Base-by-base conservation (phyloP, 139 green algal genomes). In the Chlorella sp. region DNA sequence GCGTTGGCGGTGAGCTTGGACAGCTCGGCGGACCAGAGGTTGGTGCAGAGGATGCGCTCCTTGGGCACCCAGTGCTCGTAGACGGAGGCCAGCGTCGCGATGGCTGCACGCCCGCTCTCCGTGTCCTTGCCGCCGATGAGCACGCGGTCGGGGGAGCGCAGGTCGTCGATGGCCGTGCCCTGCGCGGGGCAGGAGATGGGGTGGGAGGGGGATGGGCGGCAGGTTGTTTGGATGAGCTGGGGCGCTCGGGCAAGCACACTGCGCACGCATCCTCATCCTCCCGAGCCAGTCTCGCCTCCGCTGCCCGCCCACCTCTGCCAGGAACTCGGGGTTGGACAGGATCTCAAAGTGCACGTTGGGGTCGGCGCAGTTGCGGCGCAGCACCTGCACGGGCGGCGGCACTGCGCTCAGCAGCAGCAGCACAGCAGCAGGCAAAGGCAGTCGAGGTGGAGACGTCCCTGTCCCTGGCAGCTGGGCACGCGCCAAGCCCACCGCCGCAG, bases 1-100 rank as follows among this genome's bases (percentile, higher is more conserved):
- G 96, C 96, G 75, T 98, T 99, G 77, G 96, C 96, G 4, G 94
- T 95, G 21, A 99, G 87, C 93, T 99, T 99, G 50, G 95, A 94
- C 45, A 99, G 91, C 92, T 99, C 96, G 6, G 96, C 96, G 33
- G 89, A 94, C 94, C 94, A 98, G 70, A 99, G 88, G 88, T 98
- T 98, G 77, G 94, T 89, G 45, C 83, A 91, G 68, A 99, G 86
- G 69, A 99, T 97, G 73, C 90, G 90, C 76, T 98, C 94, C 14
- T 80, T 42, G 29, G 96, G 95, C 11, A 99, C 87, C 96, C 96
- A 99, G 84, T 98, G 91, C 3, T 87, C 87, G 77, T 99, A 99
- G 62, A 98, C 96, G 3, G 71, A 80, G 27, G 80, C 73, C 38
- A 98, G 86, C 8, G 87, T 82, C 42, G 86, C 77, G 9, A 98